Conservation (phyloP, 176 grass and related monocot species). For the Cymbopogon citratus region DNA sequence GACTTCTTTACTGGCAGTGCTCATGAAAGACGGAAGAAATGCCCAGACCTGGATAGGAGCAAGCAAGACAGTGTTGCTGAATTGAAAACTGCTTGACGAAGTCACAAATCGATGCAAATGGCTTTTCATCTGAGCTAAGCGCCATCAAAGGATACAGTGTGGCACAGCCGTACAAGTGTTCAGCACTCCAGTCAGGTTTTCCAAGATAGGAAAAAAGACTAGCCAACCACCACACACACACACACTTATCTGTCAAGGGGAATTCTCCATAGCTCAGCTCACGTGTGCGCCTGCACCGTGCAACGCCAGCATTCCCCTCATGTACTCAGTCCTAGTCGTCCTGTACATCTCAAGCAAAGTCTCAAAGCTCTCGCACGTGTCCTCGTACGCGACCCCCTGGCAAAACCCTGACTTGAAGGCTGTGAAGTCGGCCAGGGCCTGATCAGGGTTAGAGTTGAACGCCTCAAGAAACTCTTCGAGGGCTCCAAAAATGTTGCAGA, state of each 20-base stretch:
- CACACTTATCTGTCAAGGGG: neutral
- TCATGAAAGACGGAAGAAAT: neutral
- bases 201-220: neutral
- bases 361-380: slow-evolving; percentile 36
- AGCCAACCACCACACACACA: neutral
- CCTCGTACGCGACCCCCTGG: slow-evolving; percentile 34
- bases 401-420: slow-evolving; percentile 51
- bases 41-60: neutral
- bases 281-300: slow-evolving; percentile 34
- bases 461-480: slow-evolving; percentile 34
- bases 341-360: slow-evolving; percentile 51
- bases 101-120: neutral
- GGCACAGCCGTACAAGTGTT: neutral
- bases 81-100: neutral
- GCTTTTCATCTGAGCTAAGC: neutral
- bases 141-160: neutral
- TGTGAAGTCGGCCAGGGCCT: slow-evolving; percentile 16
- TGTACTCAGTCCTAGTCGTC: slow-evolving; percentile 53
- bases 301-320: slow-evolving; percentile 63
- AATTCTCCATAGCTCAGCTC: neutral
- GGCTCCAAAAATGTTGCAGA: slow-evolving; percentile 28
- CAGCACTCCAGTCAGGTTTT: neutral
- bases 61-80: neutral
- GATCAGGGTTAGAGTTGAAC: slow-evolving; percentile 3
- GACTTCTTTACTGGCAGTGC: neutral